Percentiles rank a stretch among this genome's conserved stretches.
Evolutionary conservation across 352 stramenopile species (phyloP).

Genomic region (Achlya hypogyna): DNA sequence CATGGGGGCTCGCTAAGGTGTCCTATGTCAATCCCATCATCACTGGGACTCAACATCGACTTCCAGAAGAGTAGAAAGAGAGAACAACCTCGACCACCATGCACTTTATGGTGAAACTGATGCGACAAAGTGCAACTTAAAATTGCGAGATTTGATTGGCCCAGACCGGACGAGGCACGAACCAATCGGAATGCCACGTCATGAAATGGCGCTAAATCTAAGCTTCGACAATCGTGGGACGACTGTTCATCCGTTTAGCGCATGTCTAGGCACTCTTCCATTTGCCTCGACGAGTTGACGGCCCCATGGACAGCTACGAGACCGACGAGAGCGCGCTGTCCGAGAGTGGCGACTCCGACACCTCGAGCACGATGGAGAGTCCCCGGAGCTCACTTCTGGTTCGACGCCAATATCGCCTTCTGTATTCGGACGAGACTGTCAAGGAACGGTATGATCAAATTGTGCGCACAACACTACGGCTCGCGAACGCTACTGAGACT

Average conservation of each 20-base stretch:
- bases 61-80: too few species aligned
- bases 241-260: too few species aligned
- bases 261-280: too few species aligned
- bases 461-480: constrained; percentile 1
- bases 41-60: too few species aligned
- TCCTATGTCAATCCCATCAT: too few species aligned
- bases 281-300: too few species aligned
- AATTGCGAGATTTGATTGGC: not conserved
- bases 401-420: not conserved
- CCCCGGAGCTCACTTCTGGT: not conserved
- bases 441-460: constrained; percentile 9
- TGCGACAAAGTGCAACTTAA: too few species aligned
- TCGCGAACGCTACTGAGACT: not conserved
- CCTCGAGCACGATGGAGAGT: not conserved
- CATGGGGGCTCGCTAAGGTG: too few species aligned
- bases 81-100: too few species aligned
- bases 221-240: too few species aligned
- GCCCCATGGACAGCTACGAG: not conserved
- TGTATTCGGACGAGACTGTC: constrained; percentile 6
- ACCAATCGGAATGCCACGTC: not conserved
- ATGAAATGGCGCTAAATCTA: not conserved
- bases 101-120: too few species aligned
- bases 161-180: not conserved
- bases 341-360: not conserved
- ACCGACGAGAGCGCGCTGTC: not conserved